Conservation (phyloP, 2,329 filamentous ascomycete species). For the Alternaria sp. region DNA sequence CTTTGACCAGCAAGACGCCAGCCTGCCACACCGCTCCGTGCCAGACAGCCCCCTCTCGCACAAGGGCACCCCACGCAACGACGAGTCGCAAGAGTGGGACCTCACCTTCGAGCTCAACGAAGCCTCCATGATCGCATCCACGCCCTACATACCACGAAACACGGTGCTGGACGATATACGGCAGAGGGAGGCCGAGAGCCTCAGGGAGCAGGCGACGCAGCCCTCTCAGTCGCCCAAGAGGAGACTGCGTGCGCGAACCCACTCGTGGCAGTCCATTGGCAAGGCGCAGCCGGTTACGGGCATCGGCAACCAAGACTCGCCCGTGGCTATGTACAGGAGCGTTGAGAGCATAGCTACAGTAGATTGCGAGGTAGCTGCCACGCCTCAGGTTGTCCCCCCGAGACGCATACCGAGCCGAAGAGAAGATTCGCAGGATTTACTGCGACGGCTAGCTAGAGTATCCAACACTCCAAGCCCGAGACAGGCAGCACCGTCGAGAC, state of each 20-base stretch:
- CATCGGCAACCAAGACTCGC: conserved; percentile 41
- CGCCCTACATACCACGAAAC: conserved; percentile 55
- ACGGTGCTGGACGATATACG: conserved; percentile 55
- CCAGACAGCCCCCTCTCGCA: conserved; percentile 54
- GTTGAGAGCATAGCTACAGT: conserved; percentile 44
- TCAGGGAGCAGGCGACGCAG: conserved; percentile 39
- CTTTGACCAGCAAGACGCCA: conserved; percentile 35
- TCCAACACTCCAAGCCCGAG: conserved; percentile 58
- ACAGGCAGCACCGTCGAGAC: conserved; percentile 29
- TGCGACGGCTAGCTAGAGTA: conserved; percentile 56
- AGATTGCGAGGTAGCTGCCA: conserved; percentile 37
- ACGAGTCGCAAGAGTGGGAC: conserved; percentile 42
- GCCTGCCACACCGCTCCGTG: conserved; percentile 52
- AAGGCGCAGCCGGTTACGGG: conserved; percentile 40
- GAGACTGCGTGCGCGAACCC: conserved; percentile 33
- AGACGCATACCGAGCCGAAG: conserved; percentile 44
- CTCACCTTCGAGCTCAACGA: conserved; percentile 56
- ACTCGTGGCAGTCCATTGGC: conserved; percentile 41
- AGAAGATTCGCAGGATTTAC: conserved; percentile 56
- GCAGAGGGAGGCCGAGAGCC: conserved; percentile 52
- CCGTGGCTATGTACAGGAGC: conserved; percentile 45
- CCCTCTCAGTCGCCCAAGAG: conserved; percentile 15
- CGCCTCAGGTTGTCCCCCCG: conserved; percentile 31
- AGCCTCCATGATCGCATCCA: conserved; percentile 58
- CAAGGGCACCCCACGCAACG: conserved; percentile 42